These are phyloP conservation scores for Vaccinium macrocarpon DNA, from an alignment of 148 eudicot genomes.

Conservation along the genomic window DNA sequence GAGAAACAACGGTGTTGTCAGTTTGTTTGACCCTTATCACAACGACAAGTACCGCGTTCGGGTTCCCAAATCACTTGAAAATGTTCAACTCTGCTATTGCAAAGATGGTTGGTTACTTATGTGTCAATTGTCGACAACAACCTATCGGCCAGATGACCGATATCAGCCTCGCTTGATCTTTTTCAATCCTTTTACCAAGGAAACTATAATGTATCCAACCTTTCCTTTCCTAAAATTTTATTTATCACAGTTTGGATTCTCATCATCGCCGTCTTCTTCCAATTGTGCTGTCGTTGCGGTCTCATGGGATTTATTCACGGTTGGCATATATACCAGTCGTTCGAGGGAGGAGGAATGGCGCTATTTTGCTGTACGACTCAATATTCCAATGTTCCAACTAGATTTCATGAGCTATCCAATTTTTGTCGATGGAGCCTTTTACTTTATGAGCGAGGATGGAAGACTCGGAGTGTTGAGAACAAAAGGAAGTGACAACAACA, in stretches of 20 bases:
- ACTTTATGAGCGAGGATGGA: neutral
- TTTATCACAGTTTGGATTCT: neutral
- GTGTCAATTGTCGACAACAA: neutral
- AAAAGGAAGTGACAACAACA: neutral
- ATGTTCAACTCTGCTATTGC: neutral
- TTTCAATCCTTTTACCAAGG: constrained; percentile 3
- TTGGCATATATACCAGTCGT: neutral
- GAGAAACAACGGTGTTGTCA: neutral
- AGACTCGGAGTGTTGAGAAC: neutral
- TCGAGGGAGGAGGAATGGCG: neutral
- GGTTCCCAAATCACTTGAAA: neutral
- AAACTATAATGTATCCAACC: neutral
- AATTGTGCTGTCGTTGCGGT: neutral
- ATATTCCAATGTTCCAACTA: neutral
- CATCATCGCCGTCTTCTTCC: neutral
- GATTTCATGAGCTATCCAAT: neutral
- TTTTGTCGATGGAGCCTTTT: neutral
- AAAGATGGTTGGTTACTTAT: constrained; percentile 3
- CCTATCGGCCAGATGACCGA: neutral
- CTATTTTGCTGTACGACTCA: neutral
- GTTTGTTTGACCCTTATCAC: neutral
- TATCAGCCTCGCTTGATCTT: neutral
- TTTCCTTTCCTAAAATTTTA: neutral
- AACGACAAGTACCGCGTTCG: neutral
- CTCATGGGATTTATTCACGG: neutral